Base-by-base conservation (phyloP, 768 basidiomycete genomes). In the Xerocomellus dryophilus region DNA sequence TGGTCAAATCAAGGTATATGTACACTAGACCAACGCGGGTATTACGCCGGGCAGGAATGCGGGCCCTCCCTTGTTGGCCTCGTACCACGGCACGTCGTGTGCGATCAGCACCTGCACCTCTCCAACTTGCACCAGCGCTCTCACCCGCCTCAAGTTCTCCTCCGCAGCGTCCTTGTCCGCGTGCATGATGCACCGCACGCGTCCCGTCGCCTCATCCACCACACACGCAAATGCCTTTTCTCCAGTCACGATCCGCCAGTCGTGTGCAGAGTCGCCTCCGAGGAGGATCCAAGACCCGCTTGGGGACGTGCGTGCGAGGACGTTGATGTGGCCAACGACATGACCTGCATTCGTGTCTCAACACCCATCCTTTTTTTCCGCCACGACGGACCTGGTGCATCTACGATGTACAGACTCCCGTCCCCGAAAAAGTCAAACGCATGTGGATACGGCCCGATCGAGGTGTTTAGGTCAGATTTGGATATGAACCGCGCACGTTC, bases 181-280 rank as follows among this genome's bases (percentile, higher is more conserved):
- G 54, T 84, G 81, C 41, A 73, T 70, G 45, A 44, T 27, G 15
- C 80, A 82, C 38, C 53, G 71, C 18, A 65, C 66, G 14, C 45
- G 59, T 8, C 69, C 66, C 23, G 58, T 64, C 20, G 62, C 69
- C 11, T 29, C 41, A 5, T 69, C 62, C 46, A 54, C 36, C 38
- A 18, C 29, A 29, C 58, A 62, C 4, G 74, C 73, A 42, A 83
- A 73, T 6, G 69, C 60, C 18, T 69, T 67, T 53, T 78, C 72
- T 11, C 78, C 77, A 0, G 73, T 79, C 50, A 84, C 63, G 45
- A 84, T 68, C 14, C 75, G 71, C 72, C 75, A 74, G 62, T 82
- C 78, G 59, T 84, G 83, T 4, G 79, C 82, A 53, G 78, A 77
- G 60, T 85, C 82, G 0, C 78, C 81, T 3, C 70, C 81, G 14